Percentiles rank a stretch among this genome's conserved stretches.
Conservation (phyloP, 1,139 yeast species). For the Diutina pseudorugosa region DNA sequence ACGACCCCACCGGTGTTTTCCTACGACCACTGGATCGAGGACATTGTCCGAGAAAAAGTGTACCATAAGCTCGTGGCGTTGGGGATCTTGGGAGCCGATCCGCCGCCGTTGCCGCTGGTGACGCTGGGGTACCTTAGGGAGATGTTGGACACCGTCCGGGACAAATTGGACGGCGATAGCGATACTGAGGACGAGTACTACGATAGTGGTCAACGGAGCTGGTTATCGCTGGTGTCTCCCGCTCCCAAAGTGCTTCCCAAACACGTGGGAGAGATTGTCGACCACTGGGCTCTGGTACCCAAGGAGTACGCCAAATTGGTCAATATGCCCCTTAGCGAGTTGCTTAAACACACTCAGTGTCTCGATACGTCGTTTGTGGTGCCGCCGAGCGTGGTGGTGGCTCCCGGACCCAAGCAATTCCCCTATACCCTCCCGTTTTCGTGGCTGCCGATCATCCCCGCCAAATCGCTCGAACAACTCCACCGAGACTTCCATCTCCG, state of each 20-base stretch:
- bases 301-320: constrained; percentile 14
- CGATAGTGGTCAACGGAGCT: neutral
- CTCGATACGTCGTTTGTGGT: constrained; percentile 6
- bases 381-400: constrained; percentile 11
- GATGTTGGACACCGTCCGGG: constrained; percentile 21
- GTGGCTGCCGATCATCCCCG: constrained; percentile 28
- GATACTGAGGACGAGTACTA: neutral
- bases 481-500: constrained; percentile 10
- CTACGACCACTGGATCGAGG: constrained; percentile 19
- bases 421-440: constrained; percentile 21
- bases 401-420: neutral
- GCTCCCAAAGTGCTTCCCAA: neutral
- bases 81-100: constrained; percentile 27
- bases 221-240: neutral
- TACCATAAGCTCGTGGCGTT: constrained; percentile 23
- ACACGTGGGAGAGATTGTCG: constrained; percentile 5
- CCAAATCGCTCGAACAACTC: constrained; percentile 13
- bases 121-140: constrained; percentile 21
- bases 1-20: constrained; percentile 13
- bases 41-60: constrained; percentile 23
- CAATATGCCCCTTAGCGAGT: constrained; percentile 16
- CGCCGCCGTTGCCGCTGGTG: constrained; percentile 15
- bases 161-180: constrained; percentile 11
- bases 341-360: constrained; percentile 14
- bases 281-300: constrained; percentile 9